Conservation (phyloP, 345 rosid genomes). For the Populus pruinosa region DNA sequence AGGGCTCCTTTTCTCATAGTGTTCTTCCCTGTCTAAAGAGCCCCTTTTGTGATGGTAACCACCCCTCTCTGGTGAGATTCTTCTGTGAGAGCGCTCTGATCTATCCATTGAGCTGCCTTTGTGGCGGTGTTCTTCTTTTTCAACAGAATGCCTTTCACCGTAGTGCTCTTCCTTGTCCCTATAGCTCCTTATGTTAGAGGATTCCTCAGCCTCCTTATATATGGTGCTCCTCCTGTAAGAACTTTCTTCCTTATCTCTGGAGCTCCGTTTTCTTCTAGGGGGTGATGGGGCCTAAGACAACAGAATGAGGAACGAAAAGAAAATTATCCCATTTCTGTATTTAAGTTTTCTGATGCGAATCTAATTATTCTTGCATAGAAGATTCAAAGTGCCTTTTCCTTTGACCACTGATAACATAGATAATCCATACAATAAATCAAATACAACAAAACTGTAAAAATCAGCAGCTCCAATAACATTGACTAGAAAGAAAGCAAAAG, state of each 20-base stretch:
- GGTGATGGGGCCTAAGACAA: slow-evolving; percentile 77
- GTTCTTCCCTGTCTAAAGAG: background rate
- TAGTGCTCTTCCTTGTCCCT: background rate
- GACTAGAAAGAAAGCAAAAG: background rate
- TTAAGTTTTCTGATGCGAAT: background rate
- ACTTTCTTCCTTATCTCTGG: slow-evolving; percentile 31
- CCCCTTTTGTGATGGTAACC: background rate
- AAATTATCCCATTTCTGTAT: background rate
- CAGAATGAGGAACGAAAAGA: background rate
- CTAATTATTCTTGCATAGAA: slow-evolving; percentile 2
- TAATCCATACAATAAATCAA: background rate
- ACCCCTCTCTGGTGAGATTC: background rate
- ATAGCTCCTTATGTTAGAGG: slow-evolving; percentile 14
- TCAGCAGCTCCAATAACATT: background rate
- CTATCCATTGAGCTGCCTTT: slow-evolving; percentile 18
- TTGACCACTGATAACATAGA: background rate
- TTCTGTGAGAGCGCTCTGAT: slow-evolving; percentile 24
- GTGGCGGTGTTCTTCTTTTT: slow-evolving; percentile 31
- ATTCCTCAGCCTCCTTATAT: slow-evolving; percentile 24
- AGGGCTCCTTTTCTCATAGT: background rate
- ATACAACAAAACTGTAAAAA: background rate
- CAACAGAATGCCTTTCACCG: background rate
- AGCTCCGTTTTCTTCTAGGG: slow-evolving; percentile 57
- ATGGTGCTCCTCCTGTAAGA: slow-evolving; percentile 6
- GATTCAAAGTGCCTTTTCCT: background rate